A percentile compares a stretch with the other conserved stretches of the same genome.
phyloP scores from a whole-genome alignment of 208 protist species.

The Trypanosoma lewisi region DNA sequence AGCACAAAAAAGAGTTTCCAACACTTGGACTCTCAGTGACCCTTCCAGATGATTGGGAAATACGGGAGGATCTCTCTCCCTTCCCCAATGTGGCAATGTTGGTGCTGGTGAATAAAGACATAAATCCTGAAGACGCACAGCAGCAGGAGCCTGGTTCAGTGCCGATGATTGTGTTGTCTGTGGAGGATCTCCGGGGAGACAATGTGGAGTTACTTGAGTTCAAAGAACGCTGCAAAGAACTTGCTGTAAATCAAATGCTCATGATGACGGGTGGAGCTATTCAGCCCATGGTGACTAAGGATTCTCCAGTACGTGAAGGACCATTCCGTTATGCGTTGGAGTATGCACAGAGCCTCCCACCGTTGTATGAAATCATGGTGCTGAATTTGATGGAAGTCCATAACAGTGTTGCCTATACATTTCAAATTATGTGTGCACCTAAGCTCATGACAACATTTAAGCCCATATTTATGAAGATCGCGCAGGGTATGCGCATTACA shows the following conservation, averaged over 20 bases:
- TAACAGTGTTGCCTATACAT: conserved; percentile 68
- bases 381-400: conserved; percentile 72
- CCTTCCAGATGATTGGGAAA: conserved; percentile 55
- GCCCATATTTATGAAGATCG: conserved; percentile 63
- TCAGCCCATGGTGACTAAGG: conserved; percentile 58
- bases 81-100: conserved; percentile 82
- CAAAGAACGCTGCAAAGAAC: conserved; percentile 70
- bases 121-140: conserved; percentile 30
- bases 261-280: conserved; percentile 80
- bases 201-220: conserved; percentile 72
- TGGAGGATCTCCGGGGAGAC: conserved; percentile 73
- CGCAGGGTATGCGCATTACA: conserved; percentile 38
- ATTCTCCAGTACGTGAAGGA: conserved; percentile 38
- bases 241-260: conserved; percentile 74
- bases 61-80: conserved; percentile 69
- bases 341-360: conserved; percentile 59
- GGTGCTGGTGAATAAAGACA: conserved; percentile 64
- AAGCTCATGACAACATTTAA: conserved; percentile 57
- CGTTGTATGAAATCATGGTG: conserved; percentile 62
- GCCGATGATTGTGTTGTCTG: conserved; percentile 65
- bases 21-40: conserved; percentile 62
- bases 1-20: conserved; percentile 12
- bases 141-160: conserved; percentile 39
- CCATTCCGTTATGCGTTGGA: conserved; percentile 66
- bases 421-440: conserved; percentile 81